Base-by-base conservation (phyloP, 306 rosid species). In the Cicer pinnatifidum region DNA sequence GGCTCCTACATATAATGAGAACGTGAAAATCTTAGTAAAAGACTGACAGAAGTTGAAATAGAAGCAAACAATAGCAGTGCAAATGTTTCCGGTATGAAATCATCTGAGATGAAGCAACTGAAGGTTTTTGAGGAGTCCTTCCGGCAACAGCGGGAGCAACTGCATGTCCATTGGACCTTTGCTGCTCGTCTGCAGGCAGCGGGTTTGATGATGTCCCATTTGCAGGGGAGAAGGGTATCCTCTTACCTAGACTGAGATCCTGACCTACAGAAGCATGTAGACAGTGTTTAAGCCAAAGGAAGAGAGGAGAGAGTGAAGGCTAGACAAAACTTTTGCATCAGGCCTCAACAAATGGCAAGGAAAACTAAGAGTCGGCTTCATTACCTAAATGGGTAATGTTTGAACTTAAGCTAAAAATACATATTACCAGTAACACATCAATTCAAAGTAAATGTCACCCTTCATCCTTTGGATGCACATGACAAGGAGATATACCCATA, bases 141-240 rank as follows among this genome's bases (percentile, higher is more conserved):
- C 94, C 98, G 35, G 98, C 96, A 56, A 91, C 89, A 46, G 97
- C 97, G 20, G 98, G 98, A 76, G 92, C 90, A 15, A 89, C 84
- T 13, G 97, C 91, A 33, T 46, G 85, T 72, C 91, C 96, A 0
- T 87, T 84, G 43, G 74, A 69, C 17, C 89, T 82, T 88, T 93
- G 98, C 67, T 91, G 98, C 77, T 86, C 94, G 77, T 81, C 88
- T 67, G 98, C 73, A 6, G 96, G 98, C 75, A 93, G 83, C 33
- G 89, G 88, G 69, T 73, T 89, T 51, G 97, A 67, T 0, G 90
- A 83, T 11, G 89, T 80, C 62, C 70, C 85, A 6, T 85, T 85
- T 11, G 89, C 83, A 76, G 88, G 82, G 11, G 90, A 82, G 39
- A 84, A 66, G 54, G 87, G 86, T 87, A 83, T 78, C 28, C 80